Base-by-base conservation (phyloP, 225 moss, liverwort and hornwort genomes). In the Asterella californica region DNA sequence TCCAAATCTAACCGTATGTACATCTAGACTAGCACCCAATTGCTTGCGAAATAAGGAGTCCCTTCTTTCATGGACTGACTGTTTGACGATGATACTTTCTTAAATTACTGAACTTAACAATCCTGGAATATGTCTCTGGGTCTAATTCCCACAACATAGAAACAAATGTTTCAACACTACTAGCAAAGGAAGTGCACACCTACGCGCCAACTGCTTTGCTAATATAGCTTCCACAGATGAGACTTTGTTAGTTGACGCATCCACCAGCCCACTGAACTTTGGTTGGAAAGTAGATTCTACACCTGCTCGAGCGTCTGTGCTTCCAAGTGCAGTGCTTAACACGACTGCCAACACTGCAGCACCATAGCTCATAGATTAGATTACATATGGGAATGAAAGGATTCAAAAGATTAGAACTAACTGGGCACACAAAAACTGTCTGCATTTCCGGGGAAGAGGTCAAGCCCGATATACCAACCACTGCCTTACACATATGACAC, bases 151-250 rank as follows among this genome's bases (percentile, higher is more conserved):
- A 15, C 15, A 36, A 67, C 67, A 36, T 17, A 34, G 18, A 67
- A 67, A 10, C 18, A 67, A 67, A 36, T 36, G 17, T 36, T 76
- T 38, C 25, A 46, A 19, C 64, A 30, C 66, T 47, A 48, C 30
- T 47, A 45, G 54, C 42, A 72, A 55, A 72, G 74, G 76, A 49
- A 53, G 54, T 78, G 61, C 82, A 79, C 79, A 85, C 85, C 85
- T 85, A 76, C 71, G 82, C 50, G 85, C 85, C 79, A 85, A 81
- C 79, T 82, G 82, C 85, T 76, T 82, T 33, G 85, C 85, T 52
- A 85, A 62, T 67, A 85, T 85, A 32, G 82, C 49, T 76, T 85
- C 85, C 79, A 85, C 85, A 18, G 85, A 82, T 76, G 85, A 34
- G 38, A 61, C 50, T 47, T 75, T 82, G 82, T 65, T 79, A 70